Base-by-base conservation (phyloP, 208 protist genomes). In the Crithidia fasciculata region DNA sequence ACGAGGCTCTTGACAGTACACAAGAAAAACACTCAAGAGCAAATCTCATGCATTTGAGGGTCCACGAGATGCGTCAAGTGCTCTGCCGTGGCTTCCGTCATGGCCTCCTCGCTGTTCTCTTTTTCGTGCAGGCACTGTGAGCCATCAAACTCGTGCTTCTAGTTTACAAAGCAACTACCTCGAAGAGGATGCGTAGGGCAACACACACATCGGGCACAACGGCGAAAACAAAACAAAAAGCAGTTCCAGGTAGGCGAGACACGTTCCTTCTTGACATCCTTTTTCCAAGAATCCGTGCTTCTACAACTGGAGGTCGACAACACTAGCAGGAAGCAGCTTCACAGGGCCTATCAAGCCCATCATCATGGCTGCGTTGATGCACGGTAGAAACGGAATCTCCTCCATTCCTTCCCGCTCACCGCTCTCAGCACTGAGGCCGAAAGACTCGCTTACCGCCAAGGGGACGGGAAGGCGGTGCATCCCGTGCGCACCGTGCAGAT, bases 311-410 rank as follows among this genome's bases (percentile, higher is more conserved):
- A 89, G 64, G 37, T 91, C 86, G 18, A 91, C 65, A 7, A 91
- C 86, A 19, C 69, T 82, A 13, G 86, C 74, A 13, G 70, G 55
- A 53, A 81, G 81, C 15, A 88, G 39, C 8, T 49, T 62, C 1
- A 39, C 53, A 6, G 62, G 57, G 7, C 62, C 57, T 37, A 53
- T 28, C 4, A 39, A 18, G 8, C 78, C 53, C 12, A 80, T 39
- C 66, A 91, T 71, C 83, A 88, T 87, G 39, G 86, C 49, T 2
- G 83, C 83, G 53, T 91, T 91, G 44, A 91, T 84, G 49, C 78
- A 88, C 10, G 83, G 83, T 43, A 83, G 41, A 37, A 82, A 81
- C 1, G 82, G 80, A 10, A 83, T 56, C 15, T 74, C 64, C 52
- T 65, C 70, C 15, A 67, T 6, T 9, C 3, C 45, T 9, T n/a